Percentiles rank a stretch among this genome's conserved stretches.
These are phyloP conservation scores for Podaxis sp. DNA, from an alignment of 768 basidiomycete species.

Conservation along the genomic window DNA sequence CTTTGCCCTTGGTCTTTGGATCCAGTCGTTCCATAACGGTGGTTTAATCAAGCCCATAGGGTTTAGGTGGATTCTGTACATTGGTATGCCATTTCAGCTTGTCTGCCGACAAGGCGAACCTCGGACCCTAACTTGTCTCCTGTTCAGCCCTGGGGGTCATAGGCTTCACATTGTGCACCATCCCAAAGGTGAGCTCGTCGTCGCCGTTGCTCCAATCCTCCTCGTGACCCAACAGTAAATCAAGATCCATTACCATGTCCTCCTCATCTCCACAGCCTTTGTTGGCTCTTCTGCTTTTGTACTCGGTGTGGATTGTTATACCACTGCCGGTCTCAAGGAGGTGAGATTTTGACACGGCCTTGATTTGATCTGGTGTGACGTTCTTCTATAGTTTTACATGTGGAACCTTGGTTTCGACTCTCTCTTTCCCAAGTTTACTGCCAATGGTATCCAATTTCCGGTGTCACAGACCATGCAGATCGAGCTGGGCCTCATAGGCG, in stretches of 20 bases:
- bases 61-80: constrained; percentile 87
- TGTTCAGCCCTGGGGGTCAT: constrained; percentile 64
- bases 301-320: constrained; percentile 91
- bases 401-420: constrained; percentile 89
- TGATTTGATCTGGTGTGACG: constrained; percentile 13
- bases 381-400: constrained; percentile 74
- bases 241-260: constrained; percentile 79
- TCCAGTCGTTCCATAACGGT: constrained; percentile 82
- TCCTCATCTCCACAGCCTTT: constrained; percentile 84
- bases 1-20: constrained; percentile 82
- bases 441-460: constrained; percentile 71
- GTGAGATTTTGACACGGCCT: constrained; percentile 36
- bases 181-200: constrained; percentile 55
- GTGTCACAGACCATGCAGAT: constrained; percentile 91
- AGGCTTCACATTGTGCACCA: constrained; percentile 81
- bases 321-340: constrained; percentile 91
- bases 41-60: constrained; percentile 79
- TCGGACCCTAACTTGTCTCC: constrained; percentile 17
- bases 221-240: constrained; percentile 21
- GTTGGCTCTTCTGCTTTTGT: constrained; percentile 92
- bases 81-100: constrained; percentile 50
- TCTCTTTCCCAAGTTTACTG: constrained; percentile 76
- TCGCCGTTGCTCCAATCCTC: constrained; percentile 18
- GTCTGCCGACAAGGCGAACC: constrained; percentile 17
- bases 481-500: constrained; percentile 85